These are phyloP conservation scores for Pholiota adiposa DNA, from an alignment of 1,284 basidiomycete species.

Conservation along the genomic window DNA sequence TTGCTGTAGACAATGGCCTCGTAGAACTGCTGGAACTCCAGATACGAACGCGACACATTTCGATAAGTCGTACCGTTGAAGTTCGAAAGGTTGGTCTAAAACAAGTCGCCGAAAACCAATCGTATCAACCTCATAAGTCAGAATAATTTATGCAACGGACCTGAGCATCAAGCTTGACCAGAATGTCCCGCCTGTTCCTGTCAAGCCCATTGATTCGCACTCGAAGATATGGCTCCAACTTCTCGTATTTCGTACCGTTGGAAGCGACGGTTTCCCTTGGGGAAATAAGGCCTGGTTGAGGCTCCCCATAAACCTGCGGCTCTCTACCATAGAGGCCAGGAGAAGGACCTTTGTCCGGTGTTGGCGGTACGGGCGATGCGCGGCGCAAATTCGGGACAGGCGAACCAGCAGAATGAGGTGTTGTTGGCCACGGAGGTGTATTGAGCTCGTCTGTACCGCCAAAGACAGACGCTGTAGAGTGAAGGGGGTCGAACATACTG, in stretches of 20 bases:
- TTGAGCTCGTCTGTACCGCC: slow-evolving; percentile 41
- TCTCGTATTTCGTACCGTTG: slow-evolving; percentile 74
- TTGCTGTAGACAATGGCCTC: slow-evolving; percentile 83
- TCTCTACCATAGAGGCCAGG: slow-evolving; percentile 72
- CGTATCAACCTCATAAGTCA: not conserved
- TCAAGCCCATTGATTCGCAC: slow-evolving; percentile 89
- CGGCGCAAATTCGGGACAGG: slow-evolving; percentile 57
- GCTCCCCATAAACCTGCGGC: slow-evolving; percentile 83
- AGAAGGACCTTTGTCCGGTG: slow-evolving; percentile 52
- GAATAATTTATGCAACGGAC: slow-evolving; percentile 46
- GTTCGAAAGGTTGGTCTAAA: slow-evolving; percentile 89
- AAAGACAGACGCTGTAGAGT: slow-evolving; percentile 51
- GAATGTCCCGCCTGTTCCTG: slow-evolving; percentile 90
- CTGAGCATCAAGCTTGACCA: slow-evolving; percentile 92
- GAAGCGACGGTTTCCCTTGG: slow-evolving; percentile 64
- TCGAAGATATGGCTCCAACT: slow-evolving; percentile 79
- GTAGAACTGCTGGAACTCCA: slow-evolving; percentile 91
- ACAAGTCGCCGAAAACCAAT: not conserved
- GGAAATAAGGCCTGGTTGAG: slow-evolving; percentile 79
- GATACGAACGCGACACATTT: slow-evolving; percentile 89
- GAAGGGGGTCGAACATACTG: slow-evolving; percentile 59
- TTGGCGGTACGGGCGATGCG: slow-evolving; percentile 45
- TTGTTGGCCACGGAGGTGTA: slow-evolving; percentile 62
- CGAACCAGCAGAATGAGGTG: slow-evolving; percentile 55
- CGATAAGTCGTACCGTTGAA: slow-evolving; percentile 89